These are phyloP conservation scores for Physcomitrellopsis africana DNA, from an alignment of 225 moss, liverwort and hornwort species.

Conservation along the genomic window DNA sequence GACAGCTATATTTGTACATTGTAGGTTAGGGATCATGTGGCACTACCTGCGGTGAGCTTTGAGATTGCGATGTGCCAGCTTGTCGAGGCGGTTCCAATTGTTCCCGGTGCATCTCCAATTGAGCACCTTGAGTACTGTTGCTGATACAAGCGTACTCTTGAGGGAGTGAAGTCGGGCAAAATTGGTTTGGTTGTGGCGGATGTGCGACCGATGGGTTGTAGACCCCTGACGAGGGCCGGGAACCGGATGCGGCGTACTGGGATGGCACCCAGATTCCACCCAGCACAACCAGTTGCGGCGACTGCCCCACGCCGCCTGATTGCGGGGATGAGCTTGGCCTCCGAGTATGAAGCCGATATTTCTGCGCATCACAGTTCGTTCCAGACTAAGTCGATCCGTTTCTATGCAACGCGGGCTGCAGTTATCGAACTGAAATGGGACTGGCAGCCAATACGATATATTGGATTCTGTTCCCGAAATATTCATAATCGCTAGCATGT, in stretches of 20 bases:
- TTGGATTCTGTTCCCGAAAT: too few species aligned
- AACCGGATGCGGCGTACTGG: conserved; percentile 49
- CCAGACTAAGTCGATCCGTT: neutral
- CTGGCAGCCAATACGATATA: too few species aligned
- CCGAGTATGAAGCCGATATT: conserved; percentile 89
- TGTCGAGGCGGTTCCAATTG: conserved; percentile 64
- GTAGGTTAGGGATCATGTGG: neutral
- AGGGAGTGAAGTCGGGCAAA: conserved; percentile 67
- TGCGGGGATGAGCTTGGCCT: conserved; percentile 81
- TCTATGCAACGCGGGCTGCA: neutral
- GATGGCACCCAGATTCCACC: conserved; percentile 94
- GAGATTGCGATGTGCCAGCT: conserved; percentile 71
- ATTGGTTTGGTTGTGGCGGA: conserved; percentile 51
- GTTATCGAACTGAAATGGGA: neutral
- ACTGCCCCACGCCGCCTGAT: conserved; percentile 42
- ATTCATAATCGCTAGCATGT: too few species aligned
- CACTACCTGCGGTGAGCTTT: conserved; percentile 69
- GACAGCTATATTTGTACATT: neutral
- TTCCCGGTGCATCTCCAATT: conserved; percentile 44
- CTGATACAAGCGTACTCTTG: conserved; percentile 77
- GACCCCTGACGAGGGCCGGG: conserved; percentile 43
- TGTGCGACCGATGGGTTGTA: conserved; percentile 54
- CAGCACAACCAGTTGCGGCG: conserved; percentile 80
- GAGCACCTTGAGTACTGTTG: conserved; percentile 30
- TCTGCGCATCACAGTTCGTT: conserved; percentile 48